phyloP scores from a whole-genome alignment of 768 basidiomycete genomes.

The Leucocoprinus sp. region DNA sequence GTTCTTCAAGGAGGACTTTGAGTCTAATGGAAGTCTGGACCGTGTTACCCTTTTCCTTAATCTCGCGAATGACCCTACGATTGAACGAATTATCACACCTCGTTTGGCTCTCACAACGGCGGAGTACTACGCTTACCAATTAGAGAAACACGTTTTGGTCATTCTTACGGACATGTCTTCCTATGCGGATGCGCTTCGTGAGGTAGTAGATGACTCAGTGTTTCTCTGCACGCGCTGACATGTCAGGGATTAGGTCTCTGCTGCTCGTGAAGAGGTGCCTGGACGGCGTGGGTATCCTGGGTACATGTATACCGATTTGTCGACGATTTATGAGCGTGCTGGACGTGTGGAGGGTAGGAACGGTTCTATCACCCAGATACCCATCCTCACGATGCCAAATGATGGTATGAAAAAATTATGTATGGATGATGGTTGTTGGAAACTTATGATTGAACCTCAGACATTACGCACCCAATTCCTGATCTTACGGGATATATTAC shows the following conservation, averaged over 20 bases:
- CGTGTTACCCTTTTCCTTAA: conserved; percentile 98
- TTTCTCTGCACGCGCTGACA: conserved; percentile 18
- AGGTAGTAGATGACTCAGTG: too few relatives aligned
- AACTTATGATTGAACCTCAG: conserved; percentile 31
- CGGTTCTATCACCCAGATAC: conserved; percentile 99
- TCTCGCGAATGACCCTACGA: conserved; percentile 97
- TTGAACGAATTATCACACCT: conserved; percentile 99
- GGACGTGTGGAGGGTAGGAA: conserved; percentile 97
- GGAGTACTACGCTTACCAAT: conserved; percentile 98
- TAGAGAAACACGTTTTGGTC: conserved; percentile 99
- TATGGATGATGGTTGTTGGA: conserved; percentile 15
- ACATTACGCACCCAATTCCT: conserved; percentile 99
- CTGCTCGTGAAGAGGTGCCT: conserved; percentile 98
- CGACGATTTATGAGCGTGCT: conserved; percentile 98
- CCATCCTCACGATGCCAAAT: conserved; percentile 99
- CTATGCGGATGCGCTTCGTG: conserved; percentile 93
- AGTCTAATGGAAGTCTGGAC: conserved; percentile 96
- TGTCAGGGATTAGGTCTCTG: conserved; percentile 63
- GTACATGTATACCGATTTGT: conserved; percentile 99
- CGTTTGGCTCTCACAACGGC: conserved; percentile 97
- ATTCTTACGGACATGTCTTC: conserved; percentile 99
- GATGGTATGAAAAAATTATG: conserved; percentile 57
- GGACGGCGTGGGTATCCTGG: conserved; percentile 98
- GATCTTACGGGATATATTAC: conserved; percentile 99
- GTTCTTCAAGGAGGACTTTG: conserved; percentile 99